Conservation (phyloP, 495 filamentous ascomycete species). For the Podospora sp. region DNA sequence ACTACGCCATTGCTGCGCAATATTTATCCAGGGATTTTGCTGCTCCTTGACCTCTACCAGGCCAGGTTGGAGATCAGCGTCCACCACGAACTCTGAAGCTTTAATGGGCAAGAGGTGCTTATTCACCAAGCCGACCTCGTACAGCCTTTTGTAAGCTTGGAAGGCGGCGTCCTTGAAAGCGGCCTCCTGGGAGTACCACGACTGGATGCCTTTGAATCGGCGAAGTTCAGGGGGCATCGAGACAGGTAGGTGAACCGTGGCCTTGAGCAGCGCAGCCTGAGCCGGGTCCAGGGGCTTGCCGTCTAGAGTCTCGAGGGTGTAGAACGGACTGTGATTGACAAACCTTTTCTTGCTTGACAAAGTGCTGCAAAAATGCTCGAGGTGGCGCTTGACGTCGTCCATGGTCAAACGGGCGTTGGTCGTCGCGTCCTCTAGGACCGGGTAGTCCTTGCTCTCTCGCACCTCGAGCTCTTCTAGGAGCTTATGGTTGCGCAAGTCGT, state of each 20-base stretch:
- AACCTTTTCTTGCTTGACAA: constrained; percentile 62
- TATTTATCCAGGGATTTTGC: constrained; percentile 66
- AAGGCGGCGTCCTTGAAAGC: constrained; percentile 86
- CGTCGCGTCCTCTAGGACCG: constrained; percentile 49
- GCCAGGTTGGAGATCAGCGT: constrained; percentile 49
- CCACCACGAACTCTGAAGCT: constrained; percentile 39
- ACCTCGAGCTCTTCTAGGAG: constrained; percentile 56
- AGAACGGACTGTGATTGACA: constrained; percentile 53
- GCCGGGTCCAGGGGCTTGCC: constrained; percentile 21
- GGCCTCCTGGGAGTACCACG: constrained; percentile 72
- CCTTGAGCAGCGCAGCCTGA: constrained; percentile 40
- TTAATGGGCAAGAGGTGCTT: constrained; percentile 73
- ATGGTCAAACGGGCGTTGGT: constrained; percentile 74
- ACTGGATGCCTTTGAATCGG: constrained; percentile 46
- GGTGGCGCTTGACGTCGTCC: constrained; percentile 70
- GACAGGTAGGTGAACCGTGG: constrained; percentile 70
- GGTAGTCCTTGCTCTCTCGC: constrained; percentile 49
- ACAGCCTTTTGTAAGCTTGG: constrained; percentile 72
- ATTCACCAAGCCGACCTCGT: constrained; percentile 71
- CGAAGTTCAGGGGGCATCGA: constrained; percentile 69
- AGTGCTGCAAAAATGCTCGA: constrained; percentile 79
- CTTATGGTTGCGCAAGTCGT: constrained; percentile 61
- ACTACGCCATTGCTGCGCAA: constrained; percentile 58
- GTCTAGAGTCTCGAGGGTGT: constrained; percentile 36
- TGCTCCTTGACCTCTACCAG: constrained; percentile 56